phyloP scores from a whole-genome alignment of 345 rosid species.

The Cardiospermum halicacabum region DNA sequence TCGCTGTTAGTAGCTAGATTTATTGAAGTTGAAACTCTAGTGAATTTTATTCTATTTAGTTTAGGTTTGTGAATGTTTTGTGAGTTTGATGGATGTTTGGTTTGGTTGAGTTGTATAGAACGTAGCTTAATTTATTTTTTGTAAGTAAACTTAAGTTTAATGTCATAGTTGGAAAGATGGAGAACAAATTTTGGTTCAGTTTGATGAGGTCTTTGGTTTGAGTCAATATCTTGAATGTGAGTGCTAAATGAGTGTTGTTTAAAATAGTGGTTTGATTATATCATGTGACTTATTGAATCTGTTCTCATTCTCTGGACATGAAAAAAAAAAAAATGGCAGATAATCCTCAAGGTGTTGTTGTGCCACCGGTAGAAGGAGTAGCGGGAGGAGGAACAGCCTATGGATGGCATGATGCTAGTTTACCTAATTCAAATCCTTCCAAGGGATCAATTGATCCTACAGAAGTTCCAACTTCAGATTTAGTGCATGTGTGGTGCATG shows the following conservation, averaged over 20 bases:
- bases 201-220: neutral
- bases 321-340: slow-evolving; percentile 19
- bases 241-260: neutral
- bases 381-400: slow-evolving; percentile 98
- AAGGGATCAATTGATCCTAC: slow-evolving; percentile 56
- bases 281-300: neutral
- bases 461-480: slow-evolving; percentile 64
- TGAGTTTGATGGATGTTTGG: neutral
- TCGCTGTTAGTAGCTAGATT: too few relatives aligned
- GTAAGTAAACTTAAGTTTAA: neutral
- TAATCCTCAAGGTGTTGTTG: slow-evolving; percentile 37
- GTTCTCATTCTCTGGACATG: neutral
- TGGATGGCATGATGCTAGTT: slow-evolving; percentile 74
- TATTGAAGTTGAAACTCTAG: neutral
- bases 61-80: slow-evolving; percentile 4
- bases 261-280: neutral
- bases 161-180: too few relatives aligned
- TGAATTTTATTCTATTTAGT: slow-evolving; percentile 1
- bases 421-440: slow-evolving; percentile 27
- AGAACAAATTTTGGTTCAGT: neutral
- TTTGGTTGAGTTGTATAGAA: slow-evolving; percentile 9
- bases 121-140: neutral
- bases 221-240: neutral
- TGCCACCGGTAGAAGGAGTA: slow-evolving; percentile 92
- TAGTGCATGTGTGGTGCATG: slow-evolving; percentile 83